These are phyloP conservation scores for Umbelopsis vinacea DNA, from an alignment of 192 early-diverging fungal species.

Conservation along the genomic window DNA sequence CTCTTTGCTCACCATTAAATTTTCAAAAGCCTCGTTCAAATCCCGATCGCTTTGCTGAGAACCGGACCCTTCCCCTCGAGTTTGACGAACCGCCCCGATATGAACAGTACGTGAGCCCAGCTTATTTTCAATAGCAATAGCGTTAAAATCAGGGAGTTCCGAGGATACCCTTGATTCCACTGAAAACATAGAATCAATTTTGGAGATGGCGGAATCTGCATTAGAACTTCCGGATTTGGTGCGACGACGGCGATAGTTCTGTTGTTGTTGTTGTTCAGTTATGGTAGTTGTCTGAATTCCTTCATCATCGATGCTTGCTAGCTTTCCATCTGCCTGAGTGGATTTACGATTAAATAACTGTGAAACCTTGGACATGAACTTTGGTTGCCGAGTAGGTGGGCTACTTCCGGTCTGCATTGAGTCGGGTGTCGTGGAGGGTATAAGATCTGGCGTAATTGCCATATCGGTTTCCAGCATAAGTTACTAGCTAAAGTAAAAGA, in stretches of 20 bases:
- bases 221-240: slow-evolving; percentile 20
- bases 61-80: not conserved
- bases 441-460: slow-evolving; percentile 21
- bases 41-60: slow-evolving; percentile 27
- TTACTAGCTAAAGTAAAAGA: not conserved
- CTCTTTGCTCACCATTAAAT: slow-evolving; percentile 26
- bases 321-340: slow-evolving; percentile 3
- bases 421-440: slow-evolving; percentile 12
- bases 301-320: slow-evolving; percentile 7
- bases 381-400: slow-evolving; percentile 9
- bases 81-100: not conserved
- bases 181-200: slow-evolving; percentile 19
- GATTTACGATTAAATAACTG: slow-evolving; percentile 11
- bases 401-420: slow-evolving; percentile 9
- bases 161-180: slow-evolving; percentile 16
- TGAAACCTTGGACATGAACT: slow-evolving; percentile 12
- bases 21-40: slow-evolving; percentile 36
- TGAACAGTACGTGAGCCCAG: slow-evolving; percentile 14
- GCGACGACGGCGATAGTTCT: slow-evolving; percentile 17
- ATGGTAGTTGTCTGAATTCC: slow-evolving; percentile 16
- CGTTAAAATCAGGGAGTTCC: not conserved
- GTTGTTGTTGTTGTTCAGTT: slow-evolving; percentile 16
- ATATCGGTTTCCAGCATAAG: slow-evolving; percentile 16
- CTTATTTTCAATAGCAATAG: slow-evolving; percentile 15
- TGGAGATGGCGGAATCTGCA: slow-evolving; percentile 17